Evolutionary conservation across 225 moss, liverwort and hornwort genomes (phyloP), one percentile per base, ranked within the genome.

Genomic region (Physcomitrium patens): DNA sequence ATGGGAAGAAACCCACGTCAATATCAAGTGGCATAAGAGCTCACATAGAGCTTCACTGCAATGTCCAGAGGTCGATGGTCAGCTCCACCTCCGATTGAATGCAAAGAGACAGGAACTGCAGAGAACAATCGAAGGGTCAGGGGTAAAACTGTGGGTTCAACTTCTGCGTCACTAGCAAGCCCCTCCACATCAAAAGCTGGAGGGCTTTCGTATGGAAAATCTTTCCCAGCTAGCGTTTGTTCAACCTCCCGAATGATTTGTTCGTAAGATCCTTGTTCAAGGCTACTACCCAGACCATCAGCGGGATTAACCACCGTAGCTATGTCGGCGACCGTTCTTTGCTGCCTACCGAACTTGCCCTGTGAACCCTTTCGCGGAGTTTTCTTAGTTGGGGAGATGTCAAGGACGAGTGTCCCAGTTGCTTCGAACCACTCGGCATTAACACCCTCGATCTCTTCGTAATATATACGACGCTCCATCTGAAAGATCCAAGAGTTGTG

Each of bases 391-490:
- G 91, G 63, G 67, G 86, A 92, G 58, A 97, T 79, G 50, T 86
- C 92, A 19, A 97, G 86, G 46, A 97, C 94, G 52, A 97, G 63
- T 65, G 97, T 94, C 50, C 94, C 89, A 24, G 94, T 97, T 47
- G 78, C 90, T 82, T 97, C 97, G 76, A 97, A 94, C 97, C 97
- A 97, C 45, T 97, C 97, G 8, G 91, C 89, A 69, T 79, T 97
- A 54, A 97, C 77, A 49, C 97, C 94, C 73, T 94, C 97, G 49
- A 94, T 94, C 71, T 97, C 97, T 73, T 97, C 97, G 65, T 94
- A 97, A 56, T 94, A 94, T 70, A 97, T 97, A 61, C 97, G 91
- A 49, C 94, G 92, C 77, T 97, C 97, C 97, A 97, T 93, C 97
- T 97, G 86, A 3, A 15, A 54, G 17, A 77, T 15, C 28, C 65